These are phyloP conservation scores for Cordyceps pruinosa DNA, from an alignment of 2,329 filamentous ascomycete species.

Conservation along the genomic window DNA sequence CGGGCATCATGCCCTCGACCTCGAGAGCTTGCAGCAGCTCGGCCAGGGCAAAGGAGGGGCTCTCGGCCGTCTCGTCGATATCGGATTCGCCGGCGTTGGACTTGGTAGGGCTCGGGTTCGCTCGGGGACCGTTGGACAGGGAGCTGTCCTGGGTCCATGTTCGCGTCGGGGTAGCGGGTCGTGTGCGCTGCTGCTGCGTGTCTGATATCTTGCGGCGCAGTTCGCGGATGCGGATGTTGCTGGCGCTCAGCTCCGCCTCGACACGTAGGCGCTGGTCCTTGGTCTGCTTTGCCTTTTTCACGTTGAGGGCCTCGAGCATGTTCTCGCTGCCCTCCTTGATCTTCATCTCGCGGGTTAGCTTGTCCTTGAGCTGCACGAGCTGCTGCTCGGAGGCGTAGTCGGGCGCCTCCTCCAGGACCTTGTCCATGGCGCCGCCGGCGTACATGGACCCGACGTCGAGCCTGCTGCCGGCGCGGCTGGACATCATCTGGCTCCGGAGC, in stretches of 20 bases:
- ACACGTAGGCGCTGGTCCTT: conserved; percentile 75
- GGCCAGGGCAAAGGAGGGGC: conserved; percentile 82
- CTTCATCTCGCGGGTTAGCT: conserved; percentile 91
- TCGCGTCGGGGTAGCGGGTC: conserved; percentile 46
- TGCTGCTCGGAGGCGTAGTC: conserved; percentile 59
- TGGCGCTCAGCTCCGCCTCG: conserved; percentile 83
- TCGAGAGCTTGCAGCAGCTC: conserved; percentile 89
- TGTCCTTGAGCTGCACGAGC: conserved; percentile 69
- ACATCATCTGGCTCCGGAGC: conserved; percentile 65
- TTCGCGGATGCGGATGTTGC: conserved; percentile 65
- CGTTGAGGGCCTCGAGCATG: conserved; percentile 87
- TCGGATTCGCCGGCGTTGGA: conserved; percentile 53
- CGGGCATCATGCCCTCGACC: conserved; percentile 75
- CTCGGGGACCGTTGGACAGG: conserved; percentile 43
- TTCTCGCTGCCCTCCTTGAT: conserved; percentile 98
- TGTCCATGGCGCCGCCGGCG: conserved; percentile 41
- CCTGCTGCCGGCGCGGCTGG: conserved; percentile 29
- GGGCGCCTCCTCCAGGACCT: conserved; percentile 52
- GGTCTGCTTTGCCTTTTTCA: conserved; percentile 91
- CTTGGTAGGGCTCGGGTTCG: conserved; percentile 49
- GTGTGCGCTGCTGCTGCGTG: conserved; percentile 42
- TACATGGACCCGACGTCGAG: conserved; percentile 30
- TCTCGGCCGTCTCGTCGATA: conserved; percentile 65
- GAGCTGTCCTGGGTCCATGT: conserved; percentile 41
- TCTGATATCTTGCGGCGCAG: conserved; percentile 55